Percentiles rank a stretch among this genome's conserved stretches.
phyloP scores from a whole-genome alignment of 2,329 filamentous ascomycete species.

The Neocucurbitaria cava region DNA sequence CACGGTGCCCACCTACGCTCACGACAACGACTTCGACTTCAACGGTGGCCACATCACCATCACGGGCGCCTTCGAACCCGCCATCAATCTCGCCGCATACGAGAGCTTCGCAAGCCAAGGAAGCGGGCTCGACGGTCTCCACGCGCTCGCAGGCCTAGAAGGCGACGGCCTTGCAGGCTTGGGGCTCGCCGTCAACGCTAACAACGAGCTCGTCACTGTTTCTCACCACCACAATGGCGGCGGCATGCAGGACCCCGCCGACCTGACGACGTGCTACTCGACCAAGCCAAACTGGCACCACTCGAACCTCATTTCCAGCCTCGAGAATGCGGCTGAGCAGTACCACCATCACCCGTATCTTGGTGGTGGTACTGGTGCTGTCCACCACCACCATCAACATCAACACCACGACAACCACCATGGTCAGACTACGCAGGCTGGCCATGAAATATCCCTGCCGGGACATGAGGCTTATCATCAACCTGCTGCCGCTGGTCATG shows the following conservation, averaged over 20 bases:
- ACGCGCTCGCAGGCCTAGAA: conserved; percentile 26
- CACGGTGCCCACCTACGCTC: conserved; percentile 17
- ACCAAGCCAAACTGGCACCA: conserved; percentile 33
- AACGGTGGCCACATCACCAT: conserved; percentile 49
- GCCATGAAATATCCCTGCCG: conserved; percentile 4
- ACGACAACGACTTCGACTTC: conserved; percentile 51
- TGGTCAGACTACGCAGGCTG: conserved; percentile 1
- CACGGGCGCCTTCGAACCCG: conserved; percentile 43
- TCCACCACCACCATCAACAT: too few species aligned
- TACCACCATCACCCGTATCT: conserved; percentile 15
- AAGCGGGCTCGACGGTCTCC: conserved; percentile 8
- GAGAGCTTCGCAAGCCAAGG: conserved; percentile 14
- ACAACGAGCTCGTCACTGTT: conserved; percentile 21
- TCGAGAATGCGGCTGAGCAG: conserved; percentile 33
- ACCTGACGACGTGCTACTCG: conserved; percentile 24
- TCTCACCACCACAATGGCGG: too few species aligned
- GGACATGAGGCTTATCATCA: conserved; percentile 3
- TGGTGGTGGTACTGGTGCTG: too few species aligned
- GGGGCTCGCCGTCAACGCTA: conserved; percentile 15
- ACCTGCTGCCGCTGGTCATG: too few species aligned
- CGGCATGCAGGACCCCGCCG: conserved; percentile 3
- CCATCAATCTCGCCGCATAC: conserved; percentile 34
- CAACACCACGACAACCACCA: conserved; percentile 3
- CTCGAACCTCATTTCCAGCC: conserved; percentile 23
- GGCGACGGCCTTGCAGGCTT: conserved; percentile 21